Percentiles rank a stretch among this genome's conserved stretches.
Evolutionary conservation across 1,284 basidiomycete genomes (phyloP).

Genomic region (Ustilago loliicola): DNA sequence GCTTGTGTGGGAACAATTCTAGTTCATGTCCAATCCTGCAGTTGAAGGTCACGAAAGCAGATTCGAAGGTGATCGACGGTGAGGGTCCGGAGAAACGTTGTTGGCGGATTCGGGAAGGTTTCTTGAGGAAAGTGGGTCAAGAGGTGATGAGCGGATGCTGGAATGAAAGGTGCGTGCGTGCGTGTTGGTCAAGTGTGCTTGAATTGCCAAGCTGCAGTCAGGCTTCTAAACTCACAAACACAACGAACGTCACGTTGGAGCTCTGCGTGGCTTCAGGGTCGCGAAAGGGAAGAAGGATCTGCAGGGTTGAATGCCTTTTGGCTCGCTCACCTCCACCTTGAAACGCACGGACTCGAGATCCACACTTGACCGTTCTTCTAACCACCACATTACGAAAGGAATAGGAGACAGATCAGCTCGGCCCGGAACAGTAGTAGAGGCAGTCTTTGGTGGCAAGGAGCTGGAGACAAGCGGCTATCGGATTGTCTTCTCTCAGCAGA

Average conservation of each 20-base stretch:
- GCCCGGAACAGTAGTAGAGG: too few species aligned
- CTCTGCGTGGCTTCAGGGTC: neutral
- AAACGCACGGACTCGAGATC: slow-evolving; percentile 2
- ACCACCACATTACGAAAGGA: neutral
- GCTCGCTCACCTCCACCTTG: slow-evolving; percentile 1
- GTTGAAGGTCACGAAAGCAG: neutral
- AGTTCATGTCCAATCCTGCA: neutral
- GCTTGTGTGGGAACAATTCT: neutral
- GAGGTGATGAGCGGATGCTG: neutral
- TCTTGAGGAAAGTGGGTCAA: slow-evolving; percentile 4
- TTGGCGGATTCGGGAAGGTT: neutral
- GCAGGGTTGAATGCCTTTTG: neutral
- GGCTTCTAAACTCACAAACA: neutral
- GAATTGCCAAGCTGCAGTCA: slow-evolving; percentile 5
- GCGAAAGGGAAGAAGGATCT: neutral
- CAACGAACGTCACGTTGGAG: neutral
- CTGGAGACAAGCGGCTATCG: too few species aligned
- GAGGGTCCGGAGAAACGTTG: neutral
- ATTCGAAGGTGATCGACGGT: too few species aligned
- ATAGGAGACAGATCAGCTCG: neutral
- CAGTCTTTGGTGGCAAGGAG: too few species aligned
- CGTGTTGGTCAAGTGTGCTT: slow-evolving; percentile 7
- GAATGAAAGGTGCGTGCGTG: neutral
- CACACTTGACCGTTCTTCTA: neutral
- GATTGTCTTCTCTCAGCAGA: too few species aligned